These are phyloP conservation scores for Polygonum aviculare DNA, from an alignment of 148 eudicot species.

Conservation along the genomic window DNA sequence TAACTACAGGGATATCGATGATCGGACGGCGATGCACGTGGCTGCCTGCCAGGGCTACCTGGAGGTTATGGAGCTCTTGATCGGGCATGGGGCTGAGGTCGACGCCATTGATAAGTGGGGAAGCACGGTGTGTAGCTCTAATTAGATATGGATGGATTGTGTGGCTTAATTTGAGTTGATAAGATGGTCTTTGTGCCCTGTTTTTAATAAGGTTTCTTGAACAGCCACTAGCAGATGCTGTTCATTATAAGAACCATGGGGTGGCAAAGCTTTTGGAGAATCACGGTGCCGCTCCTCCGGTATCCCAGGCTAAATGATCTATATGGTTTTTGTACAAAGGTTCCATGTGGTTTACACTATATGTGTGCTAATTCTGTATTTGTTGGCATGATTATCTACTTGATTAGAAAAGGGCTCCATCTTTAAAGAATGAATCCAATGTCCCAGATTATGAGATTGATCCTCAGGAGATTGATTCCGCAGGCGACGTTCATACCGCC, in stretches of 20 bases:
- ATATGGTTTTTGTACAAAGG: neutral
- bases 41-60: conserved; percentile 88
- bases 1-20: conserved; percentile 49
- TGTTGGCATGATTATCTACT: neutral
- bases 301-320: conserved; percentile 20
- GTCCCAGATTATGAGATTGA: conserved; percentile 94
- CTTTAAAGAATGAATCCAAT: conserved; percentile 53
- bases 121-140: conserved; percentile 52
- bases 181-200: neutral
- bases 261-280: conserved; percentile 75
- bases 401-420: conserved; percentile 70
- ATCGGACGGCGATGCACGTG: conserved; percentile 81
- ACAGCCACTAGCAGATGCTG: conserved; percentile 99
- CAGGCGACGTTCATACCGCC: conserved; percentile 48
- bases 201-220: conserved; percentile 9
- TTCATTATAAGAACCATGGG: conserved; percentile 73
- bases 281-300: conserved; percentile 74
- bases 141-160: no score
- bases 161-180: neutral
- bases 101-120: conserved; percentile 98
- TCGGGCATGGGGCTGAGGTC: conserved; percentile 61
- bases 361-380: neutral
- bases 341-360: neutral
- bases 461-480: conserved; percentile 80
- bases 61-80: conserved; percentile 58